A percentile compares a stretch with the other conserved stretches of the same genome.
phyloP scores from a whole-genome alignment of 2,329 filamentous ascomycete species.

The Fusarium poae region DNA sequence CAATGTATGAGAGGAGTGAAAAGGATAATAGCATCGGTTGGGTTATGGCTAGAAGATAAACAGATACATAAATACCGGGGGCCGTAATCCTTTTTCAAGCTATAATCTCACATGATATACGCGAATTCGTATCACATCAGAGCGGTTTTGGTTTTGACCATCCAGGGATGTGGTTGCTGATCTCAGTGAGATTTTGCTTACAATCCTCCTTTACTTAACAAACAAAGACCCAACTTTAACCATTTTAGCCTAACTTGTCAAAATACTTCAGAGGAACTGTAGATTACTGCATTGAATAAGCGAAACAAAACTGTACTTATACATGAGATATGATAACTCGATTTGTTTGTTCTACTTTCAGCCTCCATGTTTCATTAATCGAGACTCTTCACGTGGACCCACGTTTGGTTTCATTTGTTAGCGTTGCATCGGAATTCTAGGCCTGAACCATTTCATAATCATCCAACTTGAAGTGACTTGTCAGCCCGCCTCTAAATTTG shows the following conservation, averaged over 20 bases:
- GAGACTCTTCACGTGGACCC: slow-evolving; percentile 19
- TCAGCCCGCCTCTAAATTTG: neutral
- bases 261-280: neutral
- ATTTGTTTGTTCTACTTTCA: neutral
- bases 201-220: neutral
- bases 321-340: neutral
- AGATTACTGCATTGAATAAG: neutral
- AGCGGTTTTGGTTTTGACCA: neutral
- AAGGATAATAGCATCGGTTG: neutral
- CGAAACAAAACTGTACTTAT: neutral
- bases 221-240: neutral
- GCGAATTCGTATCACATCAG: neutral
- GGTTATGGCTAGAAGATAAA: neutral
- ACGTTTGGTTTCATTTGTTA: slow-evolving; percentile 17
- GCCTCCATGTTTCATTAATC: slow-evolving; percentile 3
- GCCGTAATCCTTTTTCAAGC: neutral
- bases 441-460: slow-evolving; percentile 6
- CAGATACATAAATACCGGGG: neutral
- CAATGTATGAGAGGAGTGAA: neutral
- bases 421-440: slow-evolving; percentile 11
- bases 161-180: neutral
- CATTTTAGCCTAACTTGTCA: neutral
- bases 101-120: slow-evolving; percentile 30
- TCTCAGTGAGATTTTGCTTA: slow-evolving; percentile 11
- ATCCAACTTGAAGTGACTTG: neutral